These are phyloP conservation scores for Pseudotsuga menziesii DNA, from an alignment of 75 land plant species.

Conservation along the genomic window DNA sequence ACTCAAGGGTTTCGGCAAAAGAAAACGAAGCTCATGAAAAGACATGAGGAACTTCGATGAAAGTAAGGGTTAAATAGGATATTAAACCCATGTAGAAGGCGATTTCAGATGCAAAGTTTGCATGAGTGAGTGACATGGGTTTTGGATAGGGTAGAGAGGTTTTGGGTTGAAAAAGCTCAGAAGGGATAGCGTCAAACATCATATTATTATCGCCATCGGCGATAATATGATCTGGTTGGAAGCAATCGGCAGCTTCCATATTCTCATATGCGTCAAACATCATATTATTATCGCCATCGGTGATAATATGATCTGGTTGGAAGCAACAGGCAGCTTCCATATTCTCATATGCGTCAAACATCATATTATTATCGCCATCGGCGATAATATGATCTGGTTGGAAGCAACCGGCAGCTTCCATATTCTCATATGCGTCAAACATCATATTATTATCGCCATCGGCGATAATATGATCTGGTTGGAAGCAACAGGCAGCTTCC, in stretches of 20 bases:
- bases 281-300: too few relatives aligned
- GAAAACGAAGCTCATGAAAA: not conserved
- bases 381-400: too few relatives aligned
- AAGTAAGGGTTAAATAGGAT: not conserved
- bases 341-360: slow-evolving; percentile 12
- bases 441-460: too few relatives aligned
- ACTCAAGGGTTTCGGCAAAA: not conserved
- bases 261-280: too few relatives aligned
- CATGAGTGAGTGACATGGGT: not conserved
- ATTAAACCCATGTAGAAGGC: not conserved
- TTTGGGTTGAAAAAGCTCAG: slow-evolving; percentile 41
- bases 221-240: too few relatives aligned
- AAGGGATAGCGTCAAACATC: slow-evolving; percentile 41
- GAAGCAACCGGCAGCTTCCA: not conserved
- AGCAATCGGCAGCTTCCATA: not conserved
- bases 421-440: not conserved
- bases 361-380: not conserved
- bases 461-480: too few relatives aligned
- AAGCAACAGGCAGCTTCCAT: not conserved
- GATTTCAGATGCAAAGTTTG: not conserved
- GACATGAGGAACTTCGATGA: not conserved
- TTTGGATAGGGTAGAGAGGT: not conserved
- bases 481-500: not conserved
- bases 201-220: not conserved
- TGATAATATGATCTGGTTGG: too few relatives aligned